Conservation (phyloP, 1,284 basidiomycete species). For the Laetiporus sulphureus region DNA sequence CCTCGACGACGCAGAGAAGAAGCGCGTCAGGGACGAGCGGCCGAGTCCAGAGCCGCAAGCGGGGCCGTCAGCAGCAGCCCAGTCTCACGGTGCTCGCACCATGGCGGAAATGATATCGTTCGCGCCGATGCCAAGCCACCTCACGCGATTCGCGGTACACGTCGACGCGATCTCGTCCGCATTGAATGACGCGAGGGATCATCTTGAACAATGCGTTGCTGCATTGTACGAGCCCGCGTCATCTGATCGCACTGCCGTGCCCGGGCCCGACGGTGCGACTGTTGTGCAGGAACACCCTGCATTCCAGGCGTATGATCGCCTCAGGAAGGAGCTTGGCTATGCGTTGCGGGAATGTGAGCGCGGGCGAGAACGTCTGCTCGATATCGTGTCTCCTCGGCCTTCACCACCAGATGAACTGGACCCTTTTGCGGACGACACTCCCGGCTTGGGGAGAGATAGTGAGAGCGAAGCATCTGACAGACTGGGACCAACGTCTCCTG, state of each 20-base stretch:
- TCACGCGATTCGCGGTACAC: conserved; percentile 63
- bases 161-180: conserved; percentile 61
- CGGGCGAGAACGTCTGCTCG: conserved; percentile 55
- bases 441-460: conserved; percentile 42
- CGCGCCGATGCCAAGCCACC: conserved; percentile 61
- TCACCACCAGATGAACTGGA: conserved; percentile 26
- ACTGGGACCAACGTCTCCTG: conserved; percentile 27
- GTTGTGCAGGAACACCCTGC: conserved; percentile 34
- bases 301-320: conserved; percentile 60
- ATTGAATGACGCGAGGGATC: conserved; percentile 57
- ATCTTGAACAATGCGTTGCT: conserved; percentile 53
- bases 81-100: conserved; percentile 9
- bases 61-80: conserved; percentile 11
- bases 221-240: conserved; percentile 36
- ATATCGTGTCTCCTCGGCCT: conserved; percentile 39
- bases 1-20: conserved; percentile 48
- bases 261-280: not conserved
- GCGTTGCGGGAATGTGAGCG: conserved; percentile 75
- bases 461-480: conserved; percentile 50
- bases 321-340: conserved; percentile 67
- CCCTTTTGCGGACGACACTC: conserved; percentile 39
- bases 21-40: conserved; percentile 39
- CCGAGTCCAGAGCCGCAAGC: conserved; percentile 33
- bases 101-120: conserved; percentile 41
- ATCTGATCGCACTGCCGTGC: conserved; percentile 1